Conservation (phyloP, 176 grass and related monocot genomes). For the Oryza coarctata region DNA sequence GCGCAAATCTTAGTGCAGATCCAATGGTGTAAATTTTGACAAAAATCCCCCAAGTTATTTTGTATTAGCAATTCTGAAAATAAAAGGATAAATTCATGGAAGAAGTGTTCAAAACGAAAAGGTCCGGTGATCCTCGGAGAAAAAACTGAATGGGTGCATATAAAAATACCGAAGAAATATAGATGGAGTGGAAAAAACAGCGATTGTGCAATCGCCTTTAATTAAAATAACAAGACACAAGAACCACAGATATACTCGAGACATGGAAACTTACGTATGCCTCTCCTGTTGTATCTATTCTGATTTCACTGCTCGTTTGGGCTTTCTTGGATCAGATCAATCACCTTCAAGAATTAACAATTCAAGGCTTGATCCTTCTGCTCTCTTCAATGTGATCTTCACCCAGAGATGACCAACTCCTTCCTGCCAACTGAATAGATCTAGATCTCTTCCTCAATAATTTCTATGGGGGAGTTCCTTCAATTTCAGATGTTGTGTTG, state of each 20-base stretch:
- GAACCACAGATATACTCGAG: background rate
- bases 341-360: background rate
- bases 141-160: no score
- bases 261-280: conserved; percentile 17
- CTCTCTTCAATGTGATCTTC: background rate
- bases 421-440: background rate
- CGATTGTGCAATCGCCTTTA: background rate
- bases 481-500: background rate
- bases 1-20: background rate
- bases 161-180: background rate
- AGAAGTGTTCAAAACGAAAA: no score
- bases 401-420: background rate
- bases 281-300: background rate
- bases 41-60: no score
- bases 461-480: no score
- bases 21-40: no score
- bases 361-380: background rate
- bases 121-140: no score
- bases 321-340: conserved; percentile 5
- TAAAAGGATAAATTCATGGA: no score
- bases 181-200: background rate
- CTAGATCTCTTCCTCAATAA: background rate
- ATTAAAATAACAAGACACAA: background rate
- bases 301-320: background rate
- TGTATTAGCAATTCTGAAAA: no score